Evolutionary conservation across 1,284 basidiomycete genomes (phyloP), one percentile per base, ranked within the genome.

Genomic region (Boletus nobilissimus): DNA sequence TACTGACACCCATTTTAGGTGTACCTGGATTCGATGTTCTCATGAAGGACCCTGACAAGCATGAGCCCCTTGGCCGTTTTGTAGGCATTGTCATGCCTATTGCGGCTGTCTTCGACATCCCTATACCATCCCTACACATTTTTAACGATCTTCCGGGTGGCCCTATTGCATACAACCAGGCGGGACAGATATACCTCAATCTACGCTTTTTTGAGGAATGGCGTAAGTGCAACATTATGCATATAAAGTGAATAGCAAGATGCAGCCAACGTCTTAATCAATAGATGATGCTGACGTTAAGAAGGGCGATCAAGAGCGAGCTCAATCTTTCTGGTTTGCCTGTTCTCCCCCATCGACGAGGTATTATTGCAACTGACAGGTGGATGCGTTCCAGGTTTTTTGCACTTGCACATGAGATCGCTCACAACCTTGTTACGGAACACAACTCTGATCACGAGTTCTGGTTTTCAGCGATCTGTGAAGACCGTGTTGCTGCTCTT

Each of bases 361-460:
- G 29, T 24, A 11, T 19, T n/a, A 32, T 11, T 16, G 8, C n/a
- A 19, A 32, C 39, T 66, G 10, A 66, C 39, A 36, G 29, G n/a
- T 10, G 51, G 29, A n/a, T 43, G 63, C 10, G 11, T 18, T 18
- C n/a, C 9, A 66, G 64, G 64, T 66, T 66, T 43, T 66, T 66
- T 43, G 64, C 40, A n/a, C 26, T 65, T 8, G 63, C 63, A 13
- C 63, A 65, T 65, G 63, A 65, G 63, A 39, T 65, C 18, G 39
- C 64, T 19, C 64, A 66, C n/a, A 66, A 66, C n/a, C 39, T 66
- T 24, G 64, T 66, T 19, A 34, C 16, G 39, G 39, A 66, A n/a
- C 64, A 66, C n/a, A 66, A 66, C 36, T 66, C 64, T 36, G 64
- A 66, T 16, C 64, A 66, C n/a, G 64, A 66, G 39, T 66, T 66